These are phyloP conservation scores for Furcasterigmium furcatum DNA, from an alignment of 2,329 filamentous ascomycete genomes.

Conservation along the genomic window DNA sequence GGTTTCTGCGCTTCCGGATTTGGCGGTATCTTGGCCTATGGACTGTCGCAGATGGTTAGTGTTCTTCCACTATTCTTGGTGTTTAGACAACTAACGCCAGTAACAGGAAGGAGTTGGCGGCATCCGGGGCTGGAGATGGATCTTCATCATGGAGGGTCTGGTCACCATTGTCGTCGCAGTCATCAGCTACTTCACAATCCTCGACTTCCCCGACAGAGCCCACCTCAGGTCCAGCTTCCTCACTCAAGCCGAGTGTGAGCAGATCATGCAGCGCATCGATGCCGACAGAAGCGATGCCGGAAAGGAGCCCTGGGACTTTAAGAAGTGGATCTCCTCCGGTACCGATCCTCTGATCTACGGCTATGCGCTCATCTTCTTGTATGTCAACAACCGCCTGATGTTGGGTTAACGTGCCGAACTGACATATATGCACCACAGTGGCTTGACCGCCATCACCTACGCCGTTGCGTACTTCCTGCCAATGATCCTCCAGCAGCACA, in stretches of 20 bases:
- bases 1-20: conserved; percentile 17
- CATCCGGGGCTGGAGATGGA: conserved; percentile 54
- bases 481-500: conserved; percentile 43
- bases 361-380: conserved; percentile 2
- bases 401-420: too few relatives aligned
- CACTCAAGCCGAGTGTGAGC: conserved; percentile 52
- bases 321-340: conserved; percentile 37
- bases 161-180: conserved; percentile 31
- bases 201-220: conserved; percentile 2
- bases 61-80: too few relatives aligned
- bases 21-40: conserved; percentile 14
- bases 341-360: not conserved
- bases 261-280: conserved; percentile 65
- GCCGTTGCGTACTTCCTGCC: conserved; percentile 53
- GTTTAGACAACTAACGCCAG: not conserved
- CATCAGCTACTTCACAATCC: conserved; percentile 36
- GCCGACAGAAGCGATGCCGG: conserved; percentile 61
- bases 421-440: too few relatives aligned
- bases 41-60: conserved; percentile 24
- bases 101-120: conserved; percentile 53
- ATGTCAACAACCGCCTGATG: too few relatives aligned
- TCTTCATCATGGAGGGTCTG: conserved; percentile 65
- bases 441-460: not conserved
- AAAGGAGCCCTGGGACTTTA: conserved; percentile 65
- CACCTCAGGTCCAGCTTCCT: not conserved